phyloP scores from a whole-genome alignment of 1,139 yeast species.

The Candida labiduridarum region DNA sequence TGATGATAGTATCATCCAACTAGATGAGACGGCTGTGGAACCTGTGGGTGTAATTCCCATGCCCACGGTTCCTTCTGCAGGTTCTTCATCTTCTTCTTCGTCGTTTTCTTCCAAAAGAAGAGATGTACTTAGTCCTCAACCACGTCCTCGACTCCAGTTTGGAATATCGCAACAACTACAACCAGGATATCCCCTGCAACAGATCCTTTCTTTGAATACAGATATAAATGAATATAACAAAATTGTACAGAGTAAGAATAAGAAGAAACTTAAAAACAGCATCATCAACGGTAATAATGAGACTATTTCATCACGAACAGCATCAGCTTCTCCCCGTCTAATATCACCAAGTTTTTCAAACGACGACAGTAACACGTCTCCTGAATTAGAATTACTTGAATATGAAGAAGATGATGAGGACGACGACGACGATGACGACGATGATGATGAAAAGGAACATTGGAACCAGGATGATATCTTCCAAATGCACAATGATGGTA shows the following conservation, averaged over 20 bases:
- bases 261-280: background rate
- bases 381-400: conserved; percentile 8
- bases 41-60: background rate
- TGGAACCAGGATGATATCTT: conserved; percentile 7
- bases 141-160: background rate
- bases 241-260: background rate
- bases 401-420: conserved; percentile 16
- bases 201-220: background rate
- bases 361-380: background rate
- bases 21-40: conserved; percentile 10
- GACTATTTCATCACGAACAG: background rate
- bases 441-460: conserved; percentile 16
- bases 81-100: background rate
- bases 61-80: background rate
- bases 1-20: conserved; percentile 20
- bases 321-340: conserved; percentile 3
- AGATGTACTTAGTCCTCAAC: background rate
- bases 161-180: background rate
- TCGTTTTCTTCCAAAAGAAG: background rate
- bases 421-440: conserved; percentile 17
- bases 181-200: background rate
- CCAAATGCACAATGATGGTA: conserved; percentile 10
- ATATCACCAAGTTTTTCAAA: conserved; percentile 4
- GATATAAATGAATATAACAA: background rate
- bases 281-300: background rate